phyloP scores from a whole-genome alignment of 163 green algal species.

The Scenedesmus sp. region DNA sequence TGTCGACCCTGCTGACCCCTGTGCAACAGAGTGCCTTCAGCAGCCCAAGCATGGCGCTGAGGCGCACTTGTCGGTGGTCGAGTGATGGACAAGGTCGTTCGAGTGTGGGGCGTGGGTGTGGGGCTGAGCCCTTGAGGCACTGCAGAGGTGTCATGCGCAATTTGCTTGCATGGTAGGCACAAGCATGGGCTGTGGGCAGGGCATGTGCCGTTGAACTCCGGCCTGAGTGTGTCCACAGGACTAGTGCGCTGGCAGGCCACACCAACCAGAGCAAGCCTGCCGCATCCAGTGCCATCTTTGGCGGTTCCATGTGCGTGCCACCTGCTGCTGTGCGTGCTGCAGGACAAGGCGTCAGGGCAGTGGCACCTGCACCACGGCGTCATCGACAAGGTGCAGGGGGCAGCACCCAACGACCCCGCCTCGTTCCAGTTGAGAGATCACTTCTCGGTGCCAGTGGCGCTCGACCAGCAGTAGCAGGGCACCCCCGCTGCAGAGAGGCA shows the following conservation, averaged over 20 bases:
- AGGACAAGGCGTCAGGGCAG: constrained; percentile 50
- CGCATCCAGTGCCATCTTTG: neutral
- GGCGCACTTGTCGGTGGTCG: constrained; percentile 21
- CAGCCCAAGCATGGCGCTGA: constrained; percentile 67
- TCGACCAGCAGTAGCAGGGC: neutral
- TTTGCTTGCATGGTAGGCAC: no score
- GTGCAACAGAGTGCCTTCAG: constrained; percentile 73
- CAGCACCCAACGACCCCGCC: constrained; percentile 57
- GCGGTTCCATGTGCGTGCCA: neutral
- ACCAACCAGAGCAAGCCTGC: no score
- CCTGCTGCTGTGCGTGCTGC: neutral
- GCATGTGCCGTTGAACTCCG: no score
- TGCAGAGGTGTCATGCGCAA: no score
- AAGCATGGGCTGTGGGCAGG: no score
- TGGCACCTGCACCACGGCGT: constrained; percentile 76
- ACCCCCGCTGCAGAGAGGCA: neutral
- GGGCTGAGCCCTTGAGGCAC: no score
- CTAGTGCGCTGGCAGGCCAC: no score
- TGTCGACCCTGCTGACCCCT: neutral
- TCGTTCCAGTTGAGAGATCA: constrained; percentile 51
- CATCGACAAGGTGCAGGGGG: constrained; percentile 62
- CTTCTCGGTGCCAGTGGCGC: constrained; percentile 42
- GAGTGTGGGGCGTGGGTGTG: no score
- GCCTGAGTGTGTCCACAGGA: no score
- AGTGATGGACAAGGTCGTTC: no score